phyloP scores from a whole-genome alignment of 208 protist species.

The Crithidia expoeki region DNA sequence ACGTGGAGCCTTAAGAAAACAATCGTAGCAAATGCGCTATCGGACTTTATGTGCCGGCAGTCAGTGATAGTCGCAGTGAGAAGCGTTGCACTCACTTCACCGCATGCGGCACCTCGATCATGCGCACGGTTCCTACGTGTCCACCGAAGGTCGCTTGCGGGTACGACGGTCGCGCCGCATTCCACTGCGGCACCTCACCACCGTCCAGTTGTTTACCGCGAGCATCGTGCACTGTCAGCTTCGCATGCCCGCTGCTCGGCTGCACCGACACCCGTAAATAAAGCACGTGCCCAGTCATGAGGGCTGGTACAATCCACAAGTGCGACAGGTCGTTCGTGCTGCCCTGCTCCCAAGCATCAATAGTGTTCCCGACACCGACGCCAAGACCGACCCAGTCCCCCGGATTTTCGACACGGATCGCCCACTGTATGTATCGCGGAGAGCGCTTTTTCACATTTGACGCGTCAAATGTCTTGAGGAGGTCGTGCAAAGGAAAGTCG shows the following conservation, averaged over 20 bases:
- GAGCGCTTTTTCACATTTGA: constrained; percentile 24
- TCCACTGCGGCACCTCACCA: constrained; percentile 84
- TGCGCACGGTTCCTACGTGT: constrained; percentile 63
- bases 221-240: constrained; percentile 75
- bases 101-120: constrained; percentile 59
- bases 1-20: background rate
- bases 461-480: constrained; percentile 40
- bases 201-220: constrained; percentile 74
- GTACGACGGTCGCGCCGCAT: constrained; percentile 61
- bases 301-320: constrained; percentile 78
- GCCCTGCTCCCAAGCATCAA: constrained; percentile 56
- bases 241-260: constrained; percentile 61
- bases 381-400: constrained; percentile 90
- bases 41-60: too few relatives aligned
- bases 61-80: too few relatives aligned
- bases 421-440: constrained; percentile 57
- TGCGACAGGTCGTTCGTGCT: constrained; percentile 76
- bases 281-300: constrained; percentile 37
- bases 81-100: constrained; percentile 34
- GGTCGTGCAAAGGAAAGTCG: constrained; percentile 62
- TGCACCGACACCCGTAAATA: constrained; percentile 63
- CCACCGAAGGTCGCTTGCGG: constrained; percentile 89
- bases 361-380: constrained; percentile 76
- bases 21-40: background rate
- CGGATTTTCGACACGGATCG: constrained; percentile 71